phyloP scores from a whole-genome alignment of 768 basidiomycete species.

The Cyathus striatus region DNA sequence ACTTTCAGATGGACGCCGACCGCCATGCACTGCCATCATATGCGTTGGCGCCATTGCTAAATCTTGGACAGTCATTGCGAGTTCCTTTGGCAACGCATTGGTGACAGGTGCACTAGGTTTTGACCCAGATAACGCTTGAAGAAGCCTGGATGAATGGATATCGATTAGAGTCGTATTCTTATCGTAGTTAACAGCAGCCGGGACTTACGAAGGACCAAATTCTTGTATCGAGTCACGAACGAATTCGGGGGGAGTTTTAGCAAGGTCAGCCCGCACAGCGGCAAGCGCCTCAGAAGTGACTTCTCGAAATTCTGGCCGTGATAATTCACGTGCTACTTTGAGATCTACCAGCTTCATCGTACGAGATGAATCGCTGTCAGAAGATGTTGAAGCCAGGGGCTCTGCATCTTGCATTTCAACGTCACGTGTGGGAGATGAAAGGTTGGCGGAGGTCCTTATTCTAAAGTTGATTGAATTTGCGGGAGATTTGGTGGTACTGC shows the following conservation, averaged over 20 bases:
- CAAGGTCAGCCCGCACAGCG: slow-evolving; percentile 45
- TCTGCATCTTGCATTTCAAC: slow-evolving; percentile 26
- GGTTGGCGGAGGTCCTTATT: slow-evolving; percentile 10
- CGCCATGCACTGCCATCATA: slow-evolving; percentile 41
- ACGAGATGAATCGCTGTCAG: slow-evolving; percentile 20
- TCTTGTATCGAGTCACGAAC: slow-evolving; percentile 45
- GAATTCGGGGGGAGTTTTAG: slow-evolving; percentile 43
- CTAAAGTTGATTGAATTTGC: slow-evolving; percentile 19
- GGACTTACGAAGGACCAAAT: slow-evolving; percentile 35
- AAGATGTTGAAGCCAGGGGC: slow-evolving; percentile 6
- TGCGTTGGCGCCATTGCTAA: slow-evolving; percentile 40
- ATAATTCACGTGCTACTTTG: slow-evolving; percentile 46
- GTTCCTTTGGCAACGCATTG: slow-evolving; percentile 34
- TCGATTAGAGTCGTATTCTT: slow-evolving; percentile 3
- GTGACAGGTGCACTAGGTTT: slow-evolving; percentile 21
- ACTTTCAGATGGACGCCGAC: slow-evolving; percentile 12
- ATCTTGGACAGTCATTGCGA: slow-evolving; percentile 35
- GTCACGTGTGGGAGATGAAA: slow-evolving; percentile 14
- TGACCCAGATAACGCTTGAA: slow-evolving; percentile 33
- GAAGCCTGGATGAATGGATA: slow-evolving; percentile 23
- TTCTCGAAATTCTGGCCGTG: slow-evolving; percentile 43
- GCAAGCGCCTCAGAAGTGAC: slow-evolving; percentile 41
- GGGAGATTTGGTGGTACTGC: slow-evolving; percentile 17
- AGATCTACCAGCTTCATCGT: slow-evolving; percentile 13
- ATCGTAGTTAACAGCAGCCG: no score